Conservation (phyloP, 176 grass and related monocot genomes). For the Ensete ventricosum region DNA sequence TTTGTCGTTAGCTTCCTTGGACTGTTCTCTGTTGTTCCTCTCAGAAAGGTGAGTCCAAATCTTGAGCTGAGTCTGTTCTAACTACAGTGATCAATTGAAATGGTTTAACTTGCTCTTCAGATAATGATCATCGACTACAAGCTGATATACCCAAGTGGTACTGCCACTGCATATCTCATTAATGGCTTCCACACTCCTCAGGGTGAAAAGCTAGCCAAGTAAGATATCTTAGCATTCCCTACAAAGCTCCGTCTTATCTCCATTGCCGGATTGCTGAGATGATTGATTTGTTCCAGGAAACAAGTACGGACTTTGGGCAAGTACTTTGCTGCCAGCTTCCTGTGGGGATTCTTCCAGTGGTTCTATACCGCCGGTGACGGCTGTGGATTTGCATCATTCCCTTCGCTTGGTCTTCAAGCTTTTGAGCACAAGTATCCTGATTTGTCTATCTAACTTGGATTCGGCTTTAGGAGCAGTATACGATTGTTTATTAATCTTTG, state of each 20-base stretch:
- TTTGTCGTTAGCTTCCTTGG: slow-evolving; percentile 29
- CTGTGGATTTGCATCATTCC: slow-evolving; percentile 28
- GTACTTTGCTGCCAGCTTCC: slow-evolving; percentile 25
- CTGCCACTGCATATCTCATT: slow-evolving; percentile 26
- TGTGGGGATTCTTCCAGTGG: slow-evolving; percentile 36
- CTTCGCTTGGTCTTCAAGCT: slow-evolving; percentile 24
- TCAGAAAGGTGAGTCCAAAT: slow-evolving; percentile 17
- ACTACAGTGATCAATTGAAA: too few relatives aligned
- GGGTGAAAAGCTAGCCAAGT: slow-evolving; percentile 29
- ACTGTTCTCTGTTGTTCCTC: slow-evolving; percentile 20
- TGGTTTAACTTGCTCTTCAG: slow-evolving; percentile 7
- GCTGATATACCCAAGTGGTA: slow-evolving; percentile 33
- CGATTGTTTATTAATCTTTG: not conserved
- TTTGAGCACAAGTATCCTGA: slow-evolving; percentile 15
- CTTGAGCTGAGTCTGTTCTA: too few relatives aligned
- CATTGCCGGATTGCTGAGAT: too few relatives aligned
- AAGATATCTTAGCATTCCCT: not conserved
- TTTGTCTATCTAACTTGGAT: not conserved
- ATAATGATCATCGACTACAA: slow-evolving; percentile 37
- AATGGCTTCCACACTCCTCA: slow-evolving; percentile 34
- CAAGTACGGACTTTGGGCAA: slow-evolving; percentile 21
- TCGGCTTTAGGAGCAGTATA: not conserved
- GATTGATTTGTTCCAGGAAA: slow-evolving; percentile 6
- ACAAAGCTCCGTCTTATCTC: too few relatives aligned
- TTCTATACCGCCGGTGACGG: slow-evolving; percentile 25